Base-by-base conservation (phyloP, 2,329 filamentous ascomycete species). In the Aureobasidium sp. region DNA sequence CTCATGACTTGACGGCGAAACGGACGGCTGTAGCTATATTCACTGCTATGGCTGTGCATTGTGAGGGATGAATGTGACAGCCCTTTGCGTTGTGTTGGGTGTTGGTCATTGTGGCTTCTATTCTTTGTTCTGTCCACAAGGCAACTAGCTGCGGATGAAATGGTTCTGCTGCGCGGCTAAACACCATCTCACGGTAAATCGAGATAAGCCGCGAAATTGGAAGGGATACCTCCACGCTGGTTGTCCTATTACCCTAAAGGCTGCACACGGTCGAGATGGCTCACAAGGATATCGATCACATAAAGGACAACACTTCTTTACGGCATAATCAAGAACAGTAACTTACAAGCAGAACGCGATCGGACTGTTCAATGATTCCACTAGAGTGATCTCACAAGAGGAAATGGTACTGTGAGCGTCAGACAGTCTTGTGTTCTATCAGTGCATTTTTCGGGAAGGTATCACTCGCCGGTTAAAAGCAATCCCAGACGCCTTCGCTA, bases 401-500 rank as follows among this genome's bases (percentile, higher is more conserved):
- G 21, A 4, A 32, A 13, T 54, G 13, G 21, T 58, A 13, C 32
- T 58, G 42, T 7, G 29, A 30, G 14, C 13, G 54, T 58, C 42
- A 58, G 54, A 58, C 32, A 21, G 42, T 37, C 32, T 48, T 58
- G 14, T 29, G 14, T 37, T 58, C 21, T 21, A 47, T 37, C 30
- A 48, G 13, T 58, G 13, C 54, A 39, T 39, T 48, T 25, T 30
- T 48, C 29, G 54, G 42, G 29, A 58, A 48, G 54, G 25, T 48
- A 21, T 29, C n/a, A 58, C 54, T 48, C 54, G 54, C 54, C 54
- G 42, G 54, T 36, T 39, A 36, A 48, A 45, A 37, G 42, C 54
- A 58, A 39, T 34, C 41, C 30, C 6, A 27, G 50, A 36, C 57
- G 57, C 57, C 57, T 50, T 50, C 45, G 57, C 57, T 59, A 42